Evolutionary conservation across 139 green algal genomes (phyloP).

Genomic region (Chlorella sp.): DNA sequence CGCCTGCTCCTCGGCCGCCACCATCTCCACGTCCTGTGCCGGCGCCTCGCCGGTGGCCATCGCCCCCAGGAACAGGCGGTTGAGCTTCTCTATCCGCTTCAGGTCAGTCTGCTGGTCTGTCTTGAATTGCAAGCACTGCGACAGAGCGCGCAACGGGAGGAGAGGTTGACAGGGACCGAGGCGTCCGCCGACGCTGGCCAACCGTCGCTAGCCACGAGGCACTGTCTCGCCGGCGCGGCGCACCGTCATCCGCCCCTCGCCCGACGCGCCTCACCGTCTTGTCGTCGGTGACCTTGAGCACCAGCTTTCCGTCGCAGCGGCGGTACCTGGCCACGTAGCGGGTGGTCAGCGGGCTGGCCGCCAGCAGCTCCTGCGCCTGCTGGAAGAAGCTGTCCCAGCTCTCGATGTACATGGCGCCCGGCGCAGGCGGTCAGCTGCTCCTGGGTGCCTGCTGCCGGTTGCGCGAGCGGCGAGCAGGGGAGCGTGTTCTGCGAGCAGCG

Average conservation of each 20-base stretch:
- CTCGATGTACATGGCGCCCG: constrained; percentile 65
- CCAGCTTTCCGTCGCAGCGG: constrained; percentile 79
- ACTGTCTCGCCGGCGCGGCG: no score
- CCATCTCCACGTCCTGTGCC: no score
- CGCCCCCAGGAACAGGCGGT: constrained; percentile 82
- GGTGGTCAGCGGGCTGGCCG: constrained; percentile 65
- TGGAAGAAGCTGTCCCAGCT: constrained; percentile 80
- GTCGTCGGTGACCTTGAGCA: constrained; percentile 92
- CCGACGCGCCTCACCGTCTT: constrained; percentile 57
- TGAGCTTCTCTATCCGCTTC: constrained; percentile 88
- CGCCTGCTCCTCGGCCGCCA: no score
- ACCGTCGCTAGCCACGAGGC: no score
- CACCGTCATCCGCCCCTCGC: no score
- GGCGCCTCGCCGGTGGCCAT: constrained; percentile 62
- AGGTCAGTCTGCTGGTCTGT: constrained; percentile 89
- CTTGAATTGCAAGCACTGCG: constrained; percentile 76
- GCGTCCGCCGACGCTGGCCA: no score
- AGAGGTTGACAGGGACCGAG: no score
- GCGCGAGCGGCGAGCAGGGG: no score
- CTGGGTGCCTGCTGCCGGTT: no score
- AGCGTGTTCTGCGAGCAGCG: no score
- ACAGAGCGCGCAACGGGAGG: not conserved
- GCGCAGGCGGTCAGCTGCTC: no score
- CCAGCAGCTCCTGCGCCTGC: constrained; percentile 72
- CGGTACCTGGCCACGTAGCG: constrained; percentile 89